Base-by-base conservation (phyloP, 2,329 filamentous ascomycete species). In the Microsporum ferrugineum region DNA sequence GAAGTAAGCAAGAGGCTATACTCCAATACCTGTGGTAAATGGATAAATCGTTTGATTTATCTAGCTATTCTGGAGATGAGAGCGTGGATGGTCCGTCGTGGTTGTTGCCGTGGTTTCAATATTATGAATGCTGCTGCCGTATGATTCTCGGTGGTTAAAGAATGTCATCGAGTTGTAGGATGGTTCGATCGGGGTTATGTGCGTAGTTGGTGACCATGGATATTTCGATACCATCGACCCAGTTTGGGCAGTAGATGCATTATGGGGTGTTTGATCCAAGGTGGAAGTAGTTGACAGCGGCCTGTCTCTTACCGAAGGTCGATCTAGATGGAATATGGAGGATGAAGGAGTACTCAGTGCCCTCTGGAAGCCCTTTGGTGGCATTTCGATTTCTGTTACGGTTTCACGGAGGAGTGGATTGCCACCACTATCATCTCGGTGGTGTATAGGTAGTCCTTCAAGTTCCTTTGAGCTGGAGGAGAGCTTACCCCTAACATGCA, bases 161-260 rank as follows among this genome's bases (percentile, higher is more conserved):
- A 43, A 57, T 17, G 59, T 47, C 33, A 59, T 45, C 8, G 41
- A 61, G 27, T 59, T 60, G 31, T 61, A 56, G 41, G 60, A 36
- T 12, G 53, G 60, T 41, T 61, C 61, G 34, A 61, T 61, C 6
- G 62, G 58, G 5, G 61, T 59, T 10, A 59, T 43, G n/a, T 59
- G 63, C 17, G 62, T 63, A 7, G 60, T 62, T 55, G 60, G 56
- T 5, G 63, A 61, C 63, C 63, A 64, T 10, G 63, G 64, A 29
- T 63, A 61, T 38, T 65, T 65, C 8, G 64, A 62, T 57, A 58
- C 39, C 29, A 45, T 33, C 23, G 33, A 1, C 8, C 6, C n/a
- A 29, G 39, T 17, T 8, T 45, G 41, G 1, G 41, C 27, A 5
- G 61, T 39, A 17, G 36, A 29, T 38, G 34, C n/a, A 5, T 36